A percentile compares a stretch with the other conserved stretches of the same genome.
phyloP scores from a whole-genome alignment of 345 rosid species.

The Rhodamnia rubescens region DNA sequence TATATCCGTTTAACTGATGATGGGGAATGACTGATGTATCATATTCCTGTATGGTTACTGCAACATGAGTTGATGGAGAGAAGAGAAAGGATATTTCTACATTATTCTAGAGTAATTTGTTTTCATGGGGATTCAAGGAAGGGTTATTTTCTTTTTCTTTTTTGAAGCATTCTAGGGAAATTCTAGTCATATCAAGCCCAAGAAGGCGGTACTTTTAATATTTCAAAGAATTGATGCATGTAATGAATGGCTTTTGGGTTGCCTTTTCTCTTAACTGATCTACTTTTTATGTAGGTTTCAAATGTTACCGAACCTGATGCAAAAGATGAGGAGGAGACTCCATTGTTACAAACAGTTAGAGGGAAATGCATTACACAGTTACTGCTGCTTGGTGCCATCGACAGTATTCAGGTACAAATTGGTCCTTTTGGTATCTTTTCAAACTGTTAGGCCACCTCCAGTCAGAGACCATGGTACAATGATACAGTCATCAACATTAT shows the following conservation, averaged over 20 bases:
- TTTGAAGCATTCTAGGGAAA: background rate
- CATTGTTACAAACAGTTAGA: constrained; percentile 58
- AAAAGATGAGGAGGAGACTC: constrained; percentile 71
- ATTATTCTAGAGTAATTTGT: background rate
- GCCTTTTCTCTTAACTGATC: background rate
- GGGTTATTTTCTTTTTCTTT: background rate
- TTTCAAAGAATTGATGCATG: background rate
- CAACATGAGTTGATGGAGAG: background rate
- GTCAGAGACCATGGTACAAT: background rate
- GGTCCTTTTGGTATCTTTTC: background rate
- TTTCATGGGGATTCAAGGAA: background rate
- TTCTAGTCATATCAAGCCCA: background rate
- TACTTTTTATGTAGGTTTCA: constrained; percentile 32
- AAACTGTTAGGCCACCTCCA: background rate
- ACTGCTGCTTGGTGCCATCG: constrained; percentile 73
- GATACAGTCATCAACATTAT: background rate
- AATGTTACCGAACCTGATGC: constrained; percentile 39
- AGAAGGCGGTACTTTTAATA: background rate
- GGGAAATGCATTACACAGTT: constrained; percentile 89
- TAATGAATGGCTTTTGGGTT: background rate
- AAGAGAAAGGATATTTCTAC: background rate
- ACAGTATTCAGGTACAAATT: constrained; percentile 66
- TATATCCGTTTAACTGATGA: background rate
- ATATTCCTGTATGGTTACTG: background rate
- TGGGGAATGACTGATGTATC: background rate